These are phyloP conservation scores for Jatropha podagrica DNA, from an alignment of 441 rosid species.

Conservation along the genomic window DNA sequence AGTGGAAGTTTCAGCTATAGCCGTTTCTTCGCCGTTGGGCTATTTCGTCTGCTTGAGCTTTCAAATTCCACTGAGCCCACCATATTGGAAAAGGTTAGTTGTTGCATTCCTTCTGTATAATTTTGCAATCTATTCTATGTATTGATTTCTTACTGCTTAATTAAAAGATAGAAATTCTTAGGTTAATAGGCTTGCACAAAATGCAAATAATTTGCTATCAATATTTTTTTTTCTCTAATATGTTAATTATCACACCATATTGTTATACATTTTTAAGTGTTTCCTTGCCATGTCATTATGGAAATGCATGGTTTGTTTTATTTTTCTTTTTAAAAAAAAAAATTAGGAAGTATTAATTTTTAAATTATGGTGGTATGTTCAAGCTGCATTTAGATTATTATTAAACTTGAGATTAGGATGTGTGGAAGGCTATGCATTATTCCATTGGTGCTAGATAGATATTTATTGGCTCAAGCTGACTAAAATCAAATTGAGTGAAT, in stretches of 20 bases:
- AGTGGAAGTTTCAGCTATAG: conserved; percentile 83
- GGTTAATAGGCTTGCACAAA: background rate
- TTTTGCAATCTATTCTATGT: conserved; percentile 10
- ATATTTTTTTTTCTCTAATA: background rate
- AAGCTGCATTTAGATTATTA: background rate
- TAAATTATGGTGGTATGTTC: background rate
- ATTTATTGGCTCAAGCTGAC: background rate
- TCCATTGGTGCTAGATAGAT: background rate
- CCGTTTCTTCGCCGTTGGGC: conserved; percentile 93
- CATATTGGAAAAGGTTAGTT: conserved; percentile 70
- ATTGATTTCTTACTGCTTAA: background rate
- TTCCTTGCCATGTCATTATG: background rate
- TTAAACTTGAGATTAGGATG: background rate
- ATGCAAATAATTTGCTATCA: background rate
- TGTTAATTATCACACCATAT: background rate
- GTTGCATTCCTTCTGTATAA: conserved; percentile 4
- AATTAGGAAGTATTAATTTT: background rate
- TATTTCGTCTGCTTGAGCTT: conserved; percentile 92
- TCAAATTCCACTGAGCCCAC: conserved; percentile 82
- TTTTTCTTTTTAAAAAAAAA: background rate
- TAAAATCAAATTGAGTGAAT: background rate
- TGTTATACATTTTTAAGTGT: background rate
- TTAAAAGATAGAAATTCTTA: background rate
- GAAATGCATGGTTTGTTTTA: background rate
- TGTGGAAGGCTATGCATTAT: too few relatives aligned